phyloP scores from a whole-genome alignment of 257 asterid genomes.

The Knoxia roxburghii region DNA sequence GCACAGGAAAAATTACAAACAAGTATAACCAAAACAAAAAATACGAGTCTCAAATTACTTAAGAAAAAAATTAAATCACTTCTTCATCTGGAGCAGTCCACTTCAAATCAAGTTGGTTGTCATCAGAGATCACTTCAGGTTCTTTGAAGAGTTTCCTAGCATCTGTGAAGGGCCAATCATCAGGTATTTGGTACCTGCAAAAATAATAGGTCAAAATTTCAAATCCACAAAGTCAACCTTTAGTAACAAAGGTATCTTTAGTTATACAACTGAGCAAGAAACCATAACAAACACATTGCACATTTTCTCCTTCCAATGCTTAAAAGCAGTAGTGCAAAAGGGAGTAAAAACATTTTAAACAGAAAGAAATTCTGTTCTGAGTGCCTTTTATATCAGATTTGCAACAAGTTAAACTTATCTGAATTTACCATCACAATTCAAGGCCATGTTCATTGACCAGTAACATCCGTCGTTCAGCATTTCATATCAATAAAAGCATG shows the following conservation, averaged over 20 bases:
- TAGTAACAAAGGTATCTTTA: not conserved
- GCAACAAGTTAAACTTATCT: too few species aligned
- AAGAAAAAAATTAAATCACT: constrained; percentile 36
- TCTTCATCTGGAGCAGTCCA: constrained; percentile 98
- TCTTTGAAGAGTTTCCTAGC: constrained; percentile 93
- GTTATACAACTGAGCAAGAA: not conserved
- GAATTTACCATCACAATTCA: too few species aligned
- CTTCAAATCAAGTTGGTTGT: constrained; percentile 69
- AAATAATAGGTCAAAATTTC: constrained; percentile 10
- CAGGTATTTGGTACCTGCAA: constrained; percentile 85
- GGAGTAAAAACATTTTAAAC: too few species aligned
- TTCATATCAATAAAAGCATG: not conserved
- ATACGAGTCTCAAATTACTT: constrained; percentile 3
- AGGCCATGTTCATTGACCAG: too few species aligned
- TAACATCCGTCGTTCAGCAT: too few species aligned
- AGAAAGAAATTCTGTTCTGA: too few species aligned
- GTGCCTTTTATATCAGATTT: too few species aligned
- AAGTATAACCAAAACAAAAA: constrained; percentile 10
- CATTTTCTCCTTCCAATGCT: too few species aligned
- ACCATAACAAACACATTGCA: not conserved
- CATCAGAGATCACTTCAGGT: constrained; percentile 63
- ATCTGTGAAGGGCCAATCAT: constrained; percentile 89
- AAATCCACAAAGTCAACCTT: constrained; percentile 2
- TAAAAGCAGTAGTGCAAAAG: too few species aligned
- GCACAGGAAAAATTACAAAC: constrained; percentile 8